Conservation (phyloP, 1,139 yeast species). For the Suhomyces chickasaworum region DNA sequence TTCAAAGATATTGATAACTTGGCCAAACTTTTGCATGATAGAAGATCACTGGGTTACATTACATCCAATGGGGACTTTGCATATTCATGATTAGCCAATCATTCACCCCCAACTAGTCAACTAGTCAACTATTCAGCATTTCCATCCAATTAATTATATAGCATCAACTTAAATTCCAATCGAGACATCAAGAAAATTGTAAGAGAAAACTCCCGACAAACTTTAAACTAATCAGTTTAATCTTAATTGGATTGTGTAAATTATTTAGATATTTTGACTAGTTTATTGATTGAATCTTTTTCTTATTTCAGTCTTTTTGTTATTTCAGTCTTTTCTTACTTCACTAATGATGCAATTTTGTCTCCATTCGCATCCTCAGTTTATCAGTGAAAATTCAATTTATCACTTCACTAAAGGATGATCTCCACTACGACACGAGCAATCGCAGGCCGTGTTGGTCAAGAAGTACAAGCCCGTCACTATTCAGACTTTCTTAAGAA, state of each 20-base stretch:
- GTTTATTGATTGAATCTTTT: too few relatives aligned
- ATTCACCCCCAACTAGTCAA: background rate
- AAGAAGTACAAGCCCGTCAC: constrained; percentile 9
- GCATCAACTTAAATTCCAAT: background rate
- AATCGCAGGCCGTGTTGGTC: background rate
- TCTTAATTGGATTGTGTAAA: too few relatives aligned
- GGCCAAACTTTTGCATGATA: constrained; percentile 51
- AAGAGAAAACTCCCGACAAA: too few relatives aligned
- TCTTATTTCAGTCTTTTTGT: too few relatives aligned
- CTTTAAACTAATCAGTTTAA: too few relatives aligned
- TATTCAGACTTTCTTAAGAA: constrained; percentile 28
- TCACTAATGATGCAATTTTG: background rate
- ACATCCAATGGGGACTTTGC: constrained; percentile 49
- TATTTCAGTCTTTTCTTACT: too few relatives aligned
- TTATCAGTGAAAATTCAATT: background rate
- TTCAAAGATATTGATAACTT: constrained; percentile 77
- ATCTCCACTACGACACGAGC: constrained; percentile 3
- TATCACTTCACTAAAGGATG: background rate
- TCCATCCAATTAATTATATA: background rate
- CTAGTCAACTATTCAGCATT: background rate
- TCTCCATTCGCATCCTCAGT: background rate
- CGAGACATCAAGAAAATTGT: too few relatives aligned
- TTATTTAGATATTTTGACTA: too few relatives aligned
- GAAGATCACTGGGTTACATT: constrained; percentile 43
- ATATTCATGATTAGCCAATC: constrained; percentile 19